phyloP scores from a whole-genome alignment of 2,329 filamentous ascomycete species.

The Sarocladium brachiariae region DNA sequence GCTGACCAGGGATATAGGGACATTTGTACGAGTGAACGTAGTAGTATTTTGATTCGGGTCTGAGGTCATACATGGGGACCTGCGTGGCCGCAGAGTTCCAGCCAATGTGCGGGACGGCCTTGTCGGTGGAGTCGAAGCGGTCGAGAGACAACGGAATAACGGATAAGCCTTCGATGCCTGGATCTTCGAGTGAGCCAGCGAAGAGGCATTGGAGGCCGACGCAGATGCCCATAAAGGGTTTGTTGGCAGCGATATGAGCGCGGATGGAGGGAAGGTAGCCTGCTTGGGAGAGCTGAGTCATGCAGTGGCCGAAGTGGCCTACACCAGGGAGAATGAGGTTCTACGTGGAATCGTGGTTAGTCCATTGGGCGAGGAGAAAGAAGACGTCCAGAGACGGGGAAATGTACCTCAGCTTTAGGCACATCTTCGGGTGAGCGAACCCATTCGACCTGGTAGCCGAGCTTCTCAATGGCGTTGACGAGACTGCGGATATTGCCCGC shows the following conservation, averaged over 20 bases:
- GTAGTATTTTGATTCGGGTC: constrained; percentile 87
- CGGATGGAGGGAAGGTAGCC: constrained; percentile 79
- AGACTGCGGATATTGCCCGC: constrained; percentile 94
- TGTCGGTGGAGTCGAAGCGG: constrained; percentile 69
- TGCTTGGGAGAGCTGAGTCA: constrained; percentile 73
- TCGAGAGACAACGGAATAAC: constrained; percentile 64
- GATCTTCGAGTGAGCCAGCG: constrained; percentile 73
- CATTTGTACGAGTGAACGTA: constrained; percentile 95
- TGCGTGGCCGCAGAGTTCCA: constrained; percentile 83
- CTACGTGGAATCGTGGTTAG: constrained; percentile 34
- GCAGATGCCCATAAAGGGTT: constrained; percentile 97
- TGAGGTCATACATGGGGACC: constrained; percentile 65
- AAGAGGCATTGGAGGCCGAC: constrained; percentile 91
- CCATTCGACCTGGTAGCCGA: constrained; percentile 92
- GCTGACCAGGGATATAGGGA: constrained; percentile 63
- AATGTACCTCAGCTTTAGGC: constrained; percentile 68
- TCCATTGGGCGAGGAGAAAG: constrained; percentile 2
- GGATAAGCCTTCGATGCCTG: constrained; percentile 64
- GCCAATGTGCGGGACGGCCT: constrained; percentile 97
- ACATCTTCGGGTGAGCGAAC: constrained; percentile 80
- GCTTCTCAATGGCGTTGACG: constrained; percentile 94
- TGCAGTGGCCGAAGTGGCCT: constrained; percentile 94
- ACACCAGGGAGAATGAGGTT: constrained; percentile 94
- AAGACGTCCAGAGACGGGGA: constrained; percentile 1
- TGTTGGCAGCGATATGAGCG: constrained; percentile 79